A percentile compares a stretch with the other conserved stretches of the same genome.
phyloP scores from a whole-genome alignment of 2,329 filamentous ascomycete species.

The Bipolaris cookei region DNA sequence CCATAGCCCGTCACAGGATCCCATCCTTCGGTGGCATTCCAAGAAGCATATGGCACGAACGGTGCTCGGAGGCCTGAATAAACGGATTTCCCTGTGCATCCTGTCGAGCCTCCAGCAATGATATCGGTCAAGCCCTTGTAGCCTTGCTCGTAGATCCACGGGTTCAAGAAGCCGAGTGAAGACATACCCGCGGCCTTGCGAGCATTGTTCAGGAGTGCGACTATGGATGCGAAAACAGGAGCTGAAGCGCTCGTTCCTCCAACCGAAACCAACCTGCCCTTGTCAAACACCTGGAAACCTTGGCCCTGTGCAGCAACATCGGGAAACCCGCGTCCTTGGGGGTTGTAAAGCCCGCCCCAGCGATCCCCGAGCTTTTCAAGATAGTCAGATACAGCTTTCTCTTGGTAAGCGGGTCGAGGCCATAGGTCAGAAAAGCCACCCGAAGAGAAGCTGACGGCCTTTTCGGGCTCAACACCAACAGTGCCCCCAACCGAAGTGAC shows the following conservation, averaged over 20 bases:
- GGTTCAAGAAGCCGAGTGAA: slow-evolving; percentile 50
- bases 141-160: slow-evolving; percentile 52
- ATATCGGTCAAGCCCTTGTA: slow-evolving; percentile 58
- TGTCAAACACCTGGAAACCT: slow-evolving; percentile 46
- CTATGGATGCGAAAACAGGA: slow-evolving; percentile 48
- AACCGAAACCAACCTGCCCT: slow-evolving; percentile 39
- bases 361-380: slow-evolving; percentile 49
- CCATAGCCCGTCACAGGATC: slow-evolving; percentile 57
- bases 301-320: slow-evolving; percentile 53
- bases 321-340: slow-evolving; percentile 52
- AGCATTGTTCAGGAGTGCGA: slow-evolving; percentile 49
- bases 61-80: slow-evolving; percentile 48
- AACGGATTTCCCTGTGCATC: slow-evolving; percentile 52
- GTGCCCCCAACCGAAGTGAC: slow-evolving; percentile 57
- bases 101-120: slow-evolving; percentile 54
- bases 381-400: slow-evolving; percentile 49
- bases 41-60: slow-evolving; percentile 55
- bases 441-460: slow-evolving; percentile 49
- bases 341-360: slow-evolving; percentile 54
- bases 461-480: slow-evolving; percentile 48
- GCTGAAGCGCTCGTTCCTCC: slow-evolving; percentile 50
- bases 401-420: slow-evolving; percentile 52
- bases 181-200: slow-evolving; percentile 45
- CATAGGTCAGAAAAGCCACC: slow-evolving; percentile 57
- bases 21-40: slow-evolving; percentile 60